Conservation (phyloP, 2,329 filamentous ascomycete genomes). For the Pseudogymnoascus sp. region DNA sequence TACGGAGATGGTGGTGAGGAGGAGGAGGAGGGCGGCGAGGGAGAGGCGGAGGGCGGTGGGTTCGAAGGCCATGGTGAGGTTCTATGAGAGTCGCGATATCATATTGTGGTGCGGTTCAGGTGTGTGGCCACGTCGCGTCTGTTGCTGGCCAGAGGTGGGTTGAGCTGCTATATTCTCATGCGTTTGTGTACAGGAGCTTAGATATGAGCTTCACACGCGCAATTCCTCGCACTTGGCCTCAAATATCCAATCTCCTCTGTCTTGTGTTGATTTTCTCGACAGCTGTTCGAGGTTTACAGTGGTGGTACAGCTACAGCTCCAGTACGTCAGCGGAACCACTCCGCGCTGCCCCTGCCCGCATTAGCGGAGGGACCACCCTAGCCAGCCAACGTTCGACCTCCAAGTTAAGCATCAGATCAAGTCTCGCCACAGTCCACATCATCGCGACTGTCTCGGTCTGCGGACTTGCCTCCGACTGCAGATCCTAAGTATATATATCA, state of each 20-base stretch:
- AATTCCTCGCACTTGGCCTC: neutral
- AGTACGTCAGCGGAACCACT: slow-evolving; percentile 5
- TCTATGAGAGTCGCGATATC: neutral
- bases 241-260: neutral
- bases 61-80: slow-evolving; percentile 18
- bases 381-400: neutral
- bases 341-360: neutral
- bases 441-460: slow-evolving; percentile 1
- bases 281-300: neutral
- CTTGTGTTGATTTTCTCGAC: neutral
- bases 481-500: neutral
- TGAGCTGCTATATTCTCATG: neutral
- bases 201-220: neutral
- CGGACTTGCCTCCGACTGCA: neutral
- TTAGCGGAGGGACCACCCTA: slow-evolving; percentile 5
- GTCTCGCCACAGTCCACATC: slow-evolving; percentile 2
- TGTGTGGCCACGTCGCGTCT: neutral
- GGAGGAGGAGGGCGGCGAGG: slow-evolving; percentile 18
- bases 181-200: neutral
- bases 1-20: slow-evolving; percentile 23
- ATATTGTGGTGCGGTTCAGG: neutral
- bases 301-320: neutral
- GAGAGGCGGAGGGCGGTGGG: slow-evolving; percentile 23
- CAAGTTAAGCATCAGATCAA: neutral
- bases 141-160: neutral